A percentile compares a stretch with the other conserved stretches of the same genome.
Conservation (phyloP, 176 grass and related monocot species). For the Echinochloa phyllopogon region DNA sequence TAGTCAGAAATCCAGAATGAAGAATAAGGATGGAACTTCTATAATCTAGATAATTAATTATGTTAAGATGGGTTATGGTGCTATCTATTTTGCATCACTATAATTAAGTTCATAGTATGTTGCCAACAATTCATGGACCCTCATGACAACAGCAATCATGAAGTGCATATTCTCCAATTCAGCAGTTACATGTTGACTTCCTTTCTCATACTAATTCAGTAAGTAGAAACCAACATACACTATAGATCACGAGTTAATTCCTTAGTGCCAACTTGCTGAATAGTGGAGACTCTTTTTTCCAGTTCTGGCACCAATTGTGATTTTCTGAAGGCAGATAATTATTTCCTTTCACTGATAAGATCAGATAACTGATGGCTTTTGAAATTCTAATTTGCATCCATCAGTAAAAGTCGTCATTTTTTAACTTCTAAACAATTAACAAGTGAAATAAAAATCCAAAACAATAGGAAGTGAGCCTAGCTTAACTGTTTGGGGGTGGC, state of each 20-base stretch:
- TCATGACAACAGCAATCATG: neutral
- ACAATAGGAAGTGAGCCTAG: too few species aligned
- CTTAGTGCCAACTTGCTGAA: neutral
- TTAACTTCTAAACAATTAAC: neutral
- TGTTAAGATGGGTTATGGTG: neutral
- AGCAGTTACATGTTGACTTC: neutral
- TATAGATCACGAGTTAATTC: neutral
- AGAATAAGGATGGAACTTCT: neutral
- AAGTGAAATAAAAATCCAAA: neutral
- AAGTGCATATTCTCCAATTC: slow-evolving; percentile 9
- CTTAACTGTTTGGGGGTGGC: too few species aligned
- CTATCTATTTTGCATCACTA: neutral
- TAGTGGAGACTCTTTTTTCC: too few species aligned
- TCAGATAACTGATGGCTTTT: neutral
- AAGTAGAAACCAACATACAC: neutral
- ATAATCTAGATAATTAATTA: slow-evolving; percentile 20
- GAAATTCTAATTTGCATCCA: slow-evolving; percentile 9
- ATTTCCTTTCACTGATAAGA: neutral
- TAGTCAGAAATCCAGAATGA: neutral
- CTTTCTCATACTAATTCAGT: neutral
- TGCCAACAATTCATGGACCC: neutral
- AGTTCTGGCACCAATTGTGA: too few species aligned
- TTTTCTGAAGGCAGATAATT: too few species aligned
- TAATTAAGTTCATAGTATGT: slow-evolving; percentile 17
- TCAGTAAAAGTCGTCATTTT: neutral